These are phyloP conservation scores for Forsythia viridissima DNA, from an alignment of 257 asterid genomes.

Conservation along the genomic window DNA sequence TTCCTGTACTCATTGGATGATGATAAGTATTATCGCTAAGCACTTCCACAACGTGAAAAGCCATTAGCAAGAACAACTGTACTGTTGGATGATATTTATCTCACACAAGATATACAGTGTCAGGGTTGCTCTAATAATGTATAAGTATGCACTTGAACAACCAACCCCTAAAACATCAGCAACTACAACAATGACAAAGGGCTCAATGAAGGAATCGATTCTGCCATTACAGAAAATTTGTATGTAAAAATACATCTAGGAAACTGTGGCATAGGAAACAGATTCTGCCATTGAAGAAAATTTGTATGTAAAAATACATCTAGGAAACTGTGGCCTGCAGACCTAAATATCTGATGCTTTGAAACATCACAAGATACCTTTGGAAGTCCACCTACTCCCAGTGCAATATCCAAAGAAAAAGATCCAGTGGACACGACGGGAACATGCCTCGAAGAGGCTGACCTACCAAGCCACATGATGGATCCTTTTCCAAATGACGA, in stretches of 20 bases:
- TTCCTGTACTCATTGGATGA: background rate
- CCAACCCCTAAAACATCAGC: background rate
- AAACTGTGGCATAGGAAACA: conserved; percentile 1
- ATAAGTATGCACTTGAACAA: background rate
- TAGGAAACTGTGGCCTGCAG: conserved; percentile 4
- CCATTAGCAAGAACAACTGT: background rate
- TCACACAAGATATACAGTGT: background rate
- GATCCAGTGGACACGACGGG: conserved; percentile 95
- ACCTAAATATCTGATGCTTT: conserved; percentile 6
- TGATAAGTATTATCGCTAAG: background rate
- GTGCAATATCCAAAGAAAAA: conserved; percentile 76
- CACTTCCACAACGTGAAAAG: conserved; percentile 1
- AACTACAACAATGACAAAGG: background rate
- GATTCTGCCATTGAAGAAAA: background rate
- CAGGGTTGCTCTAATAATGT: background rate
- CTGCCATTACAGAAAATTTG: background rate
- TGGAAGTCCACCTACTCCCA: conserved; percentile 94
- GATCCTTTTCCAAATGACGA: conserved; percentile 89
- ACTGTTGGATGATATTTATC: background rate
- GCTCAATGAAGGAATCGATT: background rate
- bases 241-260: background rate
- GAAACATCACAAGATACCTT: conserved; percentile 48
- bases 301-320: background rate
- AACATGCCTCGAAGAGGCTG: conserved; percentile 49
- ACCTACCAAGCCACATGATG: conserved; percentile 96